Conservation (phyloP, 345 rosid genomes). For the Alliaria petiolata region DNA sequence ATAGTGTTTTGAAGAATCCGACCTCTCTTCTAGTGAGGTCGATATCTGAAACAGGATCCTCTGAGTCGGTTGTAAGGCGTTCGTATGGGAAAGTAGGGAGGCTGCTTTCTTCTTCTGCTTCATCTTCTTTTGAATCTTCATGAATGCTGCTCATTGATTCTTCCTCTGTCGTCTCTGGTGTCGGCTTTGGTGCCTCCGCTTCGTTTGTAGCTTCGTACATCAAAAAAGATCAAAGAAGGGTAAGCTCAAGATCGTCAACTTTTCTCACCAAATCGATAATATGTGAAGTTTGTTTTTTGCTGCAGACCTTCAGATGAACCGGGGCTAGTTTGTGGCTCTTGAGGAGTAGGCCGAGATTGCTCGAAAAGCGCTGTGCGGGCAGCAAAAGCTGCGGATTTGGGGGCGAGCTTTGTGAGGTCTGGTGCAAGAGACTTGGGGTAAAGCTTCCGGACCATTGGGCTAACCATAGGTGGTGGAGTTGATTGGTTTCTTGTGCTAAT, state of each 20-base stretch:
- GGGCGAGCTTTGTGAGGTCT: slow-evolving; percentile 52
- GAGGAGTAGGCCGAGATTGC: slow-evolving; percentile 50
- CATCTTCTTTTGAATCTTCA: slow-evolving; percentile 84
- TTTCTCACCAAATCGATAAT: not conserved
- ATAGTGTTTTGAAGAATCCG: slow-evolving; percentile 3
- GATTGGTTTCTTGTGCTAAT: slow-evolving; percentile 78
- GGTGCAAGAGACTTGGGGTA: slow-evolving; percentile 92
- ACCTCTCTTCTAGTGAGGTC: slow-evolving; percentile 97
- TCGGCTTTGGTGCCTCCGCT: slow-evolving; percentile 37
- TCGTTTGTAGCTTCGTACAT: slow-evolving; percentile 47
- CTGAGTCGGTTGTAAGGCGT: slow-evolving; percentile 58
- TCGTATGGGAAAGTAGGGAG: slow-evolving; percentile 79
- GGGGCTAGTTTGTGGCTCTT: slow-evolving; percentile 60
- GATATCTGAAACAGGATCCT: slow-evolving; percentile 68
- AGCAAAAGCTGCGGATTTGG: slow-evolving; percentile 70
- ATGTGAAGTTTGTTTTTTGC: not conserved
- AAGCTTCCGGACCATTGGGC: slow-evolving; percentile 67
- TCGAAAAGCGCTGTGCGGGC: slow-evolving; percentile 68
- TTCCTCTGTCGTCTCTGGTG: slow-evolving; percentile 54
- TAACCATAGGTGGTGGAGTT: slow-evolving; percentile 89
- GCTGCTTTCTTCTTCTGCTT: slow-evolving; percentile 82
- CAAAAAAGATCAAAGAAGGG: slow-evolving; percentile 20
- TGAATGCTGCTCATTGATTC: slow-evolving; percentile 58
- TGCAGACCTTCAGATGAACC: slow-evolving; percentile 63
- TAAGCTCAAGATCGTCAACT: not conserved